Evolutionary conservation across 352 stramenopile species (phyloP).

Genomic region (Pythium rishiriense): DNA sequence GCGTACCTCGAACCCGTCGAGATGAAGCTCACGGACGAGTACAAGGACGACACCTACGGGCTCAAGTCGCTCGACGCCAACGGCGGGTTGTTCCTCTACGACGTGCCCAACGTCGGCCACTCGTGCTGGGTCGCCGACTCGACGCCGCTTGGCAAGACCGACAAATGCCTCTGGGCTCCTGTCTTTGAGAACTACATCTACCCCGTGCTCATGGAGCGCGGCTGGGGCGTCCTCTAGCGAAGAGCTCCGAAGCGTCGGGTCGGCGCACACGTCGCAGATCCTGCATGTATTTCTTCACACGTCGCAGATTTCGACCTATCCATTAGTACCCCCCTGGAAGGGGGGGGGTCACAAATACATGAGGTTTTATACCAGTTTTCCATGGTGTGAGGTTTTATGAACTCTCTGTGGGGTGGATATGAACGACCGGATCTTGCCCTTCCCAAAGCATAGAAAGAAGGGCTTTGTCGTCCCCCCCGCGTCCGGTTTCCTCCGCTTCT

Average conservation of each 20-base stretch:
- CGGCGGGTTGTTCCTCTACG: conserved; percentile 28
- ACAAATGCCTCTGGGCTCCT: conserved; percentile 15
- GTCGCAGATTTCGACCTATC: no score
- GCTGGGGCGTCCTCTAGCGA: no score
- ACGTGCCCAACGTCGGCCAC: conserved; percentile 29
- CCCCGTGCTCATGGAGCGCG: conserved; percentile 16
- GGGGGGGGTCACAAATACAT: no score
- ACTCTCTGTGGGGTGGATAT: conserved; percentile 14
- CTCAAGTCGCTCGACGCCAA: conserved; percentile 36
- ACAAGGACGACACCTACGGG: conserved; percentile 40
- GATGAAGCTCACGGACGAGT: conserved; percentile 42
- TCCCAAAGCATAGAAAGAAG: conserved; percentile 23
- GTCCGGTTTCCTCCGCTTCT: no score
- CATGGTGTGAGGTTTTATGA: conserved; percentile 7
- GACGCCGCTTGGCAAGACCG: not conserved
- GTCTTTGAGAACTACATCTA: conserved; percentile 16
- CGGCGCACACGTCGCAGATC: not conserved
- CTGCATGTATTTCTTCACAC: no score
- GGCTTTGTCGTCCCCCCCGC: not conserved
- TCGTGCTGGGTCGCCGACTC: conserved; percentile 37
- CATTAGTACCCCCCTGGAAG: not conserved
- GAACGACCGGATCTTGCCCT: conserved; percentile 10
- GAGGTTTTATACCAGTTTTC: no score
- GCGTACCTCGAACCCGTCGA: conserved; percentile 34
- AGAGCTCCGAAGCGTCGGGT: no score